These are phyloP conservation scores for Salix udensis DNA, from an alignment of 345 rosid genomes.

Conservation along the genomic window DNA sequence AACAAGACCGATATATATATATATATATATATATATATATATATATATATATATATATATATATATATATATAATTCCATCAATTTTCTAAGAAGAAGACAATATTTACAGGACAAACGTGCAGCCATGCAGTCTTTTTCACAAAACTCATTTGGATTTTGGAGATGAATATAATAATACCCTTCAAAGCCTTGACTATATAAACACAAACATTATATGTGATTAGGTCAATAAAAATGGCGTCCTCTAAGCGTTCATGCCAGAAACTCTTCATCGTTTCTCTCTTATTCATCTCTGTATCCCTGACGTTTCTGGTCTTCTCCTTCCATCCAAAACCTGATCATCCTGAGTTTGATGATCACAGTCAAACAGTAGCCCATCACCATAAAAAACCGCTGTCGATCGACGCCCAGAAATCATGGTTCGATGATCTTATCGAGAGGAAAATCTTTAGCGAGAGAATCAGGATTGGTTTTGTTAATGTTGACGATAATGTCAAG, in stretches of 20 bases:
- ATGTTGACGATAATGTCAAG: slow-evolving; percentile 21
- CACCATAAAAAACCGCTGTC: not conserved
- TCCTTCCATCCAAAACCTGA: slow-evolving; percentile 23
- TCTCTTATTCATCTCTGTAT: slow-evolving; percentile 42
- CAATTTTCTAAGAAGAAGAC: not conserved
- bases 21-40: too few species aligned
- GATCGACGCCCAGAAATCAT: slow-evolving; percentile 20
- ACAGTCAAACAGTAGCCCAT: not conserved
- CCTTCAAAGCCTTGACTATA: not conserved
- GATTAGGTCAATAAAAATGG: slow-evolving; percentile 31
- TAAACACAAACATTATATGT: not conserved
- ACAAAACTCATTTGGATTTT: not conserved
- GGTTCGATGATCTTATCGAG: slow-evolving; percentile 38
- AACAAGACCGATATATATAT: not conserved
- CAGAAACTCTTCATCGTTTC: slow-evolving; percentile 34
- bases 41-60: too few species aligned
- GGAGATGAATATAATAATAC: not conserved
- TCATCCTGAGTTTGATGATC: not conserved
- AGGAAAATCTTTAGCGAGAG: slow-evolving; percentile 21
- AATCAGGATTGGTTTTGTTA: slow-evolving; percentile 60
- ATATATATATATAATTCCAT: too few species aligned
- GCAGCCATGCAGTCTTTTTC: not conserved
- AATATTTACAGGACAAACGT: not conserved
- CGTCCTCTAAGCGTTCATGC: slow-evolving; percentile 28
- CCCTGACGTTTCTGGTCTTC: slow-evolving; percentile 30